Percentiles rank a stretch among this genome's conserved stretches.
phyloP scores from a whole-genome alignment of 805 yeast genomes.

The Zygosaccharomyces rouxii region DNA sequence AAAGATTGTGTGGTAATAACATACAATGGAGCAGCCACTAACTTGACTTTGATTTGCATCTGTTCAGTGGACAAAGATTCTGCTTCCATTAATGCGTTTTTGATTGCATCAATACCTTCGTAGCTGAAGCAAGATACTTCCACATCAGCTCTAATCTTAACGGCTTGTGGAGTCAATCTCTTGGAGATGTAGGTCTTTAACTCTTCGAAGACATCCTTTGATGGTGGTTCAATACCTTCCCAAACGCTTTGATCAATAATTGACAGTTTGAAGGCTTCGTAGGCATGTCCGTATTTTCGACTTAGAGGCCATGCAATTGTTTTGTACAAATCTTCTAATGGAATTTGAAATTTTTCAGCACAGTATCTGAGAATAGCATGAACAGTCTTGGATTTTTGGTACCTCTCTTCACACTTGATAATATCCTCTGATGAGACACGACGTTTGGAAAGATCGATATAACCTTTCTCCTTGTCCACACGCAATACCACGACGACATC shows the following conservation, averaged over 20 bases:
- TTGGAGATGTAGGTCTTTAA: conserved; percentile 81
- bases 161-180: conserved; percentile 96
- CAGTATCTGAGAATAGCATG: conserved; percentile 98
- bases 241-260: conserved; percentile 85
- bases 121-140: conserved; percentile 96
- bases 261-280: conserved; percentile 94
- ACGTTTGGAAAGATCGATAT: conserved; percentile 95
- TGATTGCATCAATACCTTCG: conserved; percentile 97
- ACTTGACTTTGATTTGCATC: conserved; percentile 84
- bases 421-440: conserved; percentile 98
- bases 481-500: conserved; percentile 97
- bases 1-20: conserved; percentile 89
- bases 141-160: conserved; percentile 96
- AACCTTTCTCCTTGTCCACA: conserved; percentile 98
- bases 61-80: conserved; percentile 79
- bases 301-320: conserved; percentile 97
- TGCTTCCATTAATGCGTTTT: conserved; percentile 80
- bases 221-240: conserved; percentile 70
- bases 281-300: conserved; percentile 92
- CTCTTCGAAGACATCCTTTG: conserved; percentile 73
- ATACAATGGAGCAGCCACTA: conserved; percentile 96
- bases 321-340: conserved; percentile 81
- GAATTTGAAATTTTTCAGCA: conserved; percentile 89
- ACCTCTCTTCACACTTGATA: conserved; percentile 94
- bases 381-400: conserved; percentile 93